Conservation (phyloP, 148 eudicot species). For the Silene uniflora region DNA sequence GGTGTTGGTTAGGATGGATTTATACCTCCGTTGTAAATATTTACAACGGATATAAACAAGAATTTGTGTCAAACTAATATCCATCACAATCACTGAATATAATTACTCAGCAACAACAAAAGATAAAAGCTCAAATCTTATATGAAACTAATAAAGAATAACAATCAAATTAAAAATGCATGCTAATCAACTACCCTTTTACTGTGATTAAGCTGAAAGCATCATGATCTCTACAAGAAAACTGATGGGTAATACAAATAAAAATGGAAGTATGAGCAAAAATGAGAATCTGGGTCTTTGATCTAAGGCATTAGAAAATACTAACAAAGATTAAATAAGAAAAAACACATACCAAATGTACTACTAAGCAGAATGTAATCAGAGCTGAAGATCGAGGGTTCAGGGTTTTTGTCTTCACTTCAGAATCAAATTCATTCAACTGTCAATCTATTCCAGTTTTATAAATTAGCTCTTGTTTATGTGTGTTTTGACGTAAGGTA, state of each 20-base stretch:
- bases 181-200: neutral
- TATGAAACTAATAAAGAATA: too few species aligned
- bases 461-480: too few species aligned
- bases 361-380: neutral
- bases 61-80: neutral
- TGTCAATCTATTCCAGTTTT: neutral
- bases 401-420: neutral
- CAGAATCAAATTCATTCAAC: neutral
- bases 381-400: neutral
- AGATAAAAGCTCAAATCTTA: too few species aligned
- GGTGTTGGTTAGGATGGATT: too few species aligned
- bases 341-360: neutral
- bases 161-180: neutral
- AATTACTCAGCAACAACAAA: neutral
- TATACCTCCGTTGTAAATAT: too few species aligned
- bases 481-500: too few species aligned
- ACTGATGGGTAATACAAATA: neutral
- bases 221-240: neutral
- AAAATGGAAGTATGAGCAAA: neutral
- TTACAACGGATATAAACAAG: too few species aligned
- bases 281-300: constrained; percentile 6
- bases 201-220: neutral
- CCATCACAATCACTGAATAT: neutral
- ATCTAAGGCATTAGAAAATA: constrained; percentile 3
- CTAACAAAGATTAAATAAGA: neutral